Base-by-base conservation (phyloP, 371 early-diverging fungal species). In the Mortierella sp. region DNA sequence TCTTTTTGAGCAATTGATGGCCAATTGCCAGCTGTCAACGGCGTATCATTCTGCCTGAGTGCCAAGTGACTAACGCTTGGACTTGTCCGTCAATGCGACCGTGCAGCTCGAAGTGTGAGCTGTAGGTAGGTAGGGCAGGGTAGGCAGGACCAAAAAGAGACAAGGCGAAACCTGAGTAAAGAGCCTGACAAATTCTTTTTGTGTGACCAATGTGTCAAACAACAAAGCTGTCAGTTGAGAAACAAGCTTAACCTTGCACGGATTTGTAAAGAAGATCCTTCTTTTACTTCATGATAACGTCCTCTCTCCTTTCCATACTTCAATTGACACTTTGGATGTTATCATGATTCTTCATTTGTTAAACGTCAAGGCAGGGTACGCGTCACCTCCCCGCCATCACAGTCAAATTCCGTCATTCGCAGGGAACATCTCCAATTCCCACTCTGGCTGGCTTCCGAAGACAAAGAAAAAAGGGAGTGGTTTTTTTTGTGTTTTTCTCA, bases 131-230 rank as follows among this genome's bases (percentile, higher is more conserved):
- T 4, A 40, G 2, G 43, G 6, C 43, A 40, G 43, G 6, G 43
- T 40, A 40, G 43, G 43, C 9, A 13, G 28, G 0, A 57, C 13
- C 13, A 9, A 28, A 11, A 57, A 57, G n/a, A 26, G 28, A 10
- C 9, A 13, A 11, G 6, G 9, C 31, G 31, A 59, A 37, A 87
- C 51, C 1, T 40, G 51, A 46, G 14, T 28, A 14, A 14, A 19
- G 48, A 26, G 48, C 24, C 46, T 70, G 46, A 46, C 71, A 70
- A 64, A 64, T 70, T 70, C 71, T 26, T 70, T 43, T 46, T 43
- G 71, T 44, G 46, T 46, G 71, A 70, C 71, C 5, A 44, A 34
- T 26, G 43, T 26, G 43, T 43, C 71, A 70, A 46, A 44, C 37
- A 70, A 46, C 48, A 26, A 43, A 46, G 46, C 46, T 10, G 71